Evolutionary conservation across 2,329 filamentous ascomycete genomes (phyloP), one percentile per base, ranked within the genome.

Genomic region (Penicillium sp.): DNA sequence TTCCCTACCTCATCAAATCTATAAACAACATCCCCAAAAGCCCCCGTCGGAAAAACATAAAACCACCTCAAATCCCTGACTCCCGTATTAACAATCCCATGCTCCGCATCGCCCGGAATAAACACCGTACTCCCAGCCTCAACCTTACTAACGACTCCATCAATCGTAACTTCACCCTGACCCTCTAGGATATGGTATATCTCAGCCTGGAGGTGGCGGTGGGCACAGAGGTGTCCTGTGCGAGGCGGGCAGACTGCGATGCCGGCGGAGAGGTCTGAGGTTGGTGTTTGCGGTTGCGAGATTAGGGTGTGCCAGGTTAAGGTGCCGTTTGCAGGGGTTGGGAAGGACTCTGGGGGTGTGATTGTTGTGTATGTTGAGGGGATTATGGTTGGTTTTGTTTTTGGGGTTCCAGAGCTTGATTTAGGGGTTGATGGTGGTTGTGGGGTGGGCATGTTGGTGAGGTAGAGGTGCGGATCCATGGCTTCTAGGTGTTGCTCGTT

Each of bases 91-190:
- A 66, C 63, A 55, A 81, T 72, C 2, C 75, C 78, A 70, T 82
- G 80, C 67, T 81, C 76, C 2, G 78, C 76, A 72, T 81, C 69
- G 0, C 78, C 76, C 0, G 80, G 80, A 37, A 82, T 79, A 61
- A 75, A 82, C 1, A 81, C 71, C 8, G 75, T 73, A 53, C 67
- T 72, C 4, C 78, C 80, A 28, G 69, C 70, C 13, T 56, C 49
- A 0, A 82, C 76, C 1, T 53, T 56, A 54, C 76, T 65, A 24
- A 75, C 70, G 7, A 65, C 54, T 3, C 76, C 78, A 50, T 82
- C 76, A 17, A 82, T 75, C 0, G 65, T 72, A 2, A 82, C 71
- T 8, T 77, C 65, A 0, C 77, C 80, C 0, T 61, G 67, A 0
- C 80, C 80, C 0, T 73, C 63, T 0, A 76, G 69, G 19, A 83